These are phyloP conservation scores for Plasmodium reichenowi DNA, from an alignment of 169 alveolate species.

Conservation along the genomic window DNA sequence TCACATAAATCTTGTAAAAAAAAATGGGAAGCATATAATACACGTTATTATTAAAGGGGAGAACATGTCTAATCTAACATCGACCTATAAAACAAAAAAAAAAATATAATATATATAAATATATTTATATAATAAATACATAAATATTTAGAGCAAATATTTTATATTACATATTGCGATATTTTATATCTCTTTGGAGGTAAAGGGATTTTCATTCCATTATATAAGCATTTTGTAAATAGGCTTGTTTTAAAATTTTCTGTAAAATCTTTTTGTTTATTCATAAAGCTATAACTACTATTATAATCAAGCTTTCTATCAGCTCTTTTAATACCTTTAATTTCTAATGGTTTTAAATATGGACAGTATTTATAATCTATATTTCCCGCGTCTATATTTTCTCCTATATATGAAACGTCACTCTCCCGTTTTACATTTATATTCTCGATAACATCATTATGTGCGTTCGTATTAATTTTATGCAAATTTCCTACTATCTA, in stretches of 20 bases:
- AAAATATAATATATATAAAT: neutral
- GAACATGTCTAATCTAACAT: conserved; percentile 59
- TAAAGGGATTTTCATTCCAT: conserved; percentile 85
- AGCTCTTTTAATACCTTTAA: conserved; percentile 87
- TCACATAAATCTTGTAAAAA: conserved; percentile 55
- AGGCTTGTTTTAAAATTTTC: conserved; percentile 25
- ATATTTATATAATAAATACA: neutral
- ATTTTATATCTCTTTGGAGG: conserved; percentile 75
- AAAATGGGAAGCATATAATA: conserved; percentile 56
- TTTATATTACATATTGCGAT: conserved; percentile 47
- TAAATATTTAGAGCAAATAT: neutral
- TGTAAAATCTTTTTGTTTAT: conserved; percentile 76
- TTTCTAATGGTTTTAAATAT: conserved; percentile 78
- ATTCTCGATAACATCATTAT: conserved; percentile 1
- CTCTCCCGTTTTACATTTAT: neutral
- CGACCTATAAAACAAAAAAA: conserved; percentile 36
- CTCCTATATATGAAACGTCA: neutral
- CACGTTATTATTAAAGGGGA: conserved; percentile 45
- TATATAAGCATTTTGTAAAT: conserved; percentile 63
- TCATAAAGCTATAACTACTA: conserved; percentile 51
- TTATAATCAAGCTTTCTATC: conserved; percentile 83
- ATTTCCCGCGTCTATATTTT: conserved; percentile 30
- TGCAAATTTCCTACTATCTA: conserved; percentile 50
- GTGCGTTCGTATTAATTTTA: conserved; percentile 31
- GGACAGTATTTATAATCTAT: conserved; percentile 70